Percentiles rank a stretch among this genome's conserved stretches.
phyloP scores from a whole-genome alignment of 768 basidiomycete species.

The Auricularia auricula-judae region DNA sequence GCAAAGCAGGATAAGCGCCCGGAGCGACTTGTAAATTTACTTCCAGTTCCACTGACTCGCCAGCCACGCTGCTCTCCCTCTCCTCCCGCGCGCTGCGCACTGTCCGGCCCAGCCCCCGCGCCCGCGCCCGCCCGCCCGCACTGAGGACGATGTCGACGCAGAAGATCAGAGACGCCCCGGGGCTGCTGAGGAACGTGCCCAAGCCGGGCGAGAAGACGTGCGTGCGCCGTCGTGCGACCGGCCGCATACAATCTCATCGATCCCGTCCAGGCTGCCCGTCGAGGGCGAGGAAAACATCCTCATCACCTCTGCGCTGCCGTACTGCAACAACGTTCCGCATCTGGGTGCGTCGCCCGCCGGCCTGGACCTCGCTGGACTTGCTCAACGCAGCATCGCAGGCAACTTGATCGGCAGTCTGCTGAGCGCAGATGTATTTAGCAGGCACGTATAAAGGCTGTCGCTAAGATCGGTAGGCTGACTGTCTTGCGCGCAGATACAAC shows the following conservation, averaged over 20 bases:
- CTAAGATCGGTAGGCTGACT: constrained; percentile 1
- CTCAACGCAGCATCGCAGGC: constrained; percentile 27
- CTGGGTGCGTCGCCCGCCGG: constrained; percentile 44
- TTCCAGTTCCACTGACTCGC: neutral
- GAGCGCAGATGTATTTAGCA: constrained; percentile 93
- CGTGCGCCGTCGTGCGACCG: constrained; percentile 9
- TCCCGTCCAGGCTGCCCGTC: constrained; percentile 49
- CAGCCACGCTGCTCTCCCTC: neutral
- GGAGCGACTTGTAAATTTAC: neutral
- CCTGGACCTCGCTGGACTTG: neutral
- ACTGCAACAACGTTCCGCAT: constrained; percentile 96
- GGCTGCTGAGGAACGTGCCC: constrained; percentile 31
- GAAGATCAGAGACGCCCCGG: constrained; percentile 31
- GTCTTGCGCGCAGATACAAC: constrained; percentile 13
- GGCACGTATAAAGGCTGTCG: constrained; percentile 41
- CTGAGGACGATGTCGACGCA: constrained; percentile 15
- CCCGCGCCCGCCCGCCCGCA: neutral
- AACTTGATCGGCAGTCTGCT: constrained; percentile 93
- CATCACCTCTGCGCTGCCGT: constrained; percentile 91
- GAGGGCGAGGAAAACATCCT: constrained; percentile 81
- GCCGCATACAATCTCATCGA: constrained; percentile 4
- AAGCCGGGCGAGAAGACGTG: constrained; percentile 35
- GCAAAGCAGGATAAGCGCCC: neutral
- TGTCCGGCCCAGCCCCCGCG: neutral
- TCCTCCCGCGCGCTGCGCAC: neutral